Evolutionary conservation across 768 basidiomycete species (phyloP).

Genomic region (Lactifluus piperatus): DNA sequence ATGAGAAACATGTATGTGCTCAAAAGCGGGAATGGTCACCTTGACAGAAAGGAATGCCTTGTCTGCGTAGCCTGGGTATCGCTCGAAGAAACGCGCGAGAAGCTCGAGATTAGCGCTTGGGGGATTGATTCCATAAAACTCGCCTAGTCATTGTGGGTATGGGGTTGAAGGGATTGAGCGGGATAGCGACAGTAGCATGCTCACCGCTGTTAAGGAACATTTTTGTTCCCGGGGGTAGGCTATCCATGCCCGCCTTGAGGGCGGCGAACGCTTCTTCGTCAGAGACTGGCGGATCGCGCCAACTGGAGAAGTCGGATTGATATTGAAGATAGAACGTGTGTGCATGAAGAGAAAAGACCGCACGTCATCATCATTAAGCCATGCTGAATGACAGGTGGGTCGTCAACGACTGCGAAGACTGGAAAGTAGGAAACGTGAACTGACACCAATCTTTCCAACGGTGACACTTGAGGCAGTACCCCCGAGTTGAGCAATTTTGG

Average conservation of each 20-base stretch:
- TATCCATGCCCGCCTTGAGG: conserved; percentile 44
- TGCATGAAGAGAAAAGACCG: conserved; percentile 14
- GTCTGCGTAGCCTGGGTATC: conserved; percentile 36
- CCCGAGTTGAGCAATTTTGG: conserved; percentile 30
- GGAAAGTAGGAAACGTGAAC: conserved; percentile 13
- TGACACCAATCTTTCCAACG: conserved; percentile 35
- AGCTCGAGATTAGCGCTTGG: conserved; percentile 41
- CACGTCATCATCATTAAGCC: conserved; percentile 56
- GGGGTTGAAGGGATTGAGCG: background rate
- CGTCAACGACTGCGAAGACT: background rate
- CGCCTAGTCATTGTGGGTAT: conserved; percentile 27
- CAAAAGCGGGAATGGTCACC: conserved; percentile 22
- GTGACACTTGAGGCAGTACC: conserved; percentile 32
- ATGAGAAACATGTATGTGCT: background rate
- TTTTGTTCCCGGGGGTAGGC: conserved; percentile 37
- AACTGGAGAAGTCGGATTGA: background rate
- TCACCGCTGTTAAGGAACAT: conserved; percentile 45
- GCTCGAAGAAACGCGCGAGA: conserved; percentile 41
- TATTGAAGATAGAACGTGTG: background rate
- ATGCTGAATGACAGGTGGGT: conserved; percentile 12
- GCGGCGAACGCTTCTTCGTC: conserved; percentile 56
- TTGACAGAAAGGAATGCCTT: conserved; percentile 43
- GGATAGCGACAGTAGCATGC: conserved; percentile 7
- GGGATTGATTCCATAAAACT: conserved; percentile 46
- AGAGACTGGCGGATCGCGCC: conserved; percentile 28